phyloP scores from a whole-genome alignment of 2,329 filamentous ascomycete species.

The Pseudocercospora vitis region DNA sequence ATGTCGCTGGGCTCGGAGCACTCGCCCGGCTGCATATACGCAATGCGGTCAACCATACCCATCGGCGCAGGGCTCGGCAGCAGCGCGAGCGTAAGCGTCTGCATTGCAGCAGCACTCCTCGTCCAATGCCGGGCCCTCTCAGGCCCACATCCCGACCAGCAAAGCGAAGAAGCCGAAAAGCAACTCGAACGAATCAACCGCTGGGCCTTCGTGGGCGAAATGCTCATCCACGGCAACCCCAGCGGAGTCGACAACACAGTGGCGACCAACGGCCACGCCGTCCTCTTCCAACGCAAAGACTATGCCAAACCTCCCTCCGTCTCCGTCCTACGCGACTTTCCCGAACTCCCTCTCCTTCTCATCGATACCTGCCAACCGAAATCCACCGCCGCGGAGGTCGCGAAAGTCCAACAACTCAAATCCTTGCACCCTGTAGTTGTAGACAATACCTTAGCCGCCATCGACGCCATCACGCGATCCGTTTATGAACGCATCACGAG shows the following conservation, averaged over 20 bases:
- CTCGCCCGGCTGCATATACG: slow-evolving; percentile 82
- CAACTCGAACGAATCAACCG: slow-evolving; percentile 95
- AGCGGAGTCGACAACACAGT: slow-evolving; percentile 98
- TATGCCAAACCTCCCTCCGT: slow-evolving; percentile 72
- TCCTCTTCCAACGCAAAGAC: slow-evolving; percentile 81
- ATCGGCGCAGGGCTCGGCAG: slow-evolving; percentile 89
- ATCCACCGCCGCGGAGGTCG: slow-evolving; percentile 81
- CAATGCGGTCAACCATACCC: slow-evolving; percentile 87
- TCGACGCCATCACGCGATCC: slow-evolving; percentile 69
- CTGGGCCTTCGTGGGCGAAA: slow-evolving; percentile 95
- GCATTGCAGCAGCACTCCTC: slow-evolving; percentile 78
- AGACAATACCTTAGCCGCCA: slow-evolving; percentile 77
- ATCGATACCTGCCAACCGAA: slow-evolving; percentile 87
- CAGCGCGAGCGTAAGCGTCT: slow-evolving; percentile 92
- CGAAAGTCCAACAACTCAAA: slow-evolving; percentile 75
- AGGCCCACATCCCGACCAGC: slow-evolving; percentile 89
- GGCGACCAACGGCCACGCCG: slow-evolving; percentile 86
- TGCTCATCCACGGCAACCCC: slow-evolving; percentile 96
- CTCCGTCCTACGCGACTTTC: slow-evolving; percentile 78
- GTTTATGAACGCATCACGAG: slow-evolving; percentile 55
- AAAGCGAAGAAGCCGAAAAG: slow-evolving; percentile 77
- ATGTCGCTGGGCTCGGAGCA: slow-evolving; percentile 78
- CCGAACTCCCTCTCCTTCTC: slow-evolving; percentile 83
- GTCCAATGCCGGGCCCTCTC: slow-evolving; percentile 80
- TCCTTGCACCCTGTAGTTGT: slow-evolving; percentile 73